Evolutionary conservation across 1,284 basidiomycete genomes (phyloP).

Genomic region (Paramarasmius palmivorus): DNA sequence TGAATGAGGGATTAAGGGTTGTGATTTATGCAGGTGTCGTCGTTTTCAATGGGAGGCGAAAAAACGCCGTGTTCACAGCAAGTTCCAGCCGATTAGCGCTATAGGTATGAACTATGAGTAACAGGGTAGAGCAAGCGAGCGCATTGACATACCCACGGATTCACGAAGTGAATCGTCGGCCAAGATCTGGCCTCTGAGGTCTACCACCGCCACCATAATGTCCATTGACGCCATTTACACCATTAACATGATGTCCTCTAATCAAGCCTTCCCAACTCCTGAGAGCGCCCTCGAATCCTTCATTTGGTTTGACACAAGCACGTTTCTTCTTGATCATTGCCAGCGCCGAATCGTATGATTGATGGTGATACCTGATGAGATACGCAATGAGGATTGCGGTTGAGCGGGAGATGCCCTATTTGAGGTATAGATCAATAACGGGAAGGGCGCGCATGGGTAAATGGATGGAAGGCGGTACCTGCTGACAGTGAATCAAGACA

Average conservation of each 20-base stretch:
- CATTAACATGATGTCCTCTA: no score
- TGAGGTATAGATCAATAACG: conserved; percentile 13
- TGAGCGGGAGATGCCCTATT: conserved; percentile 67
- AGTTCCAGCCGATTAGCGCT: no score
- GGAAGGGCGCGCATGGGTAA: conserved; percentile 7
- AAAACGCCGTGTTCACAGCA: no score
- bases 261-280: conserved; percentile 49
- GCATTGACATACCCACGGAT: not conserved
- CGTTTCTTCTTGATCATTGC: conserved; percentile 58
- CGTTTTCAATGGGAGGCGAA: no score
- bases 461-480: conserved; percentile 40
- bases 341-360: conserved; percentile 66
- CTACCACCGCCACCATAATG: not conserved
- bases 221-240: no score
- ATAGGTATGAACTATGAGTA: no score
- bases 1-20: no score
- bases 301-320: conserved; percentile 70
- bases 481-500: conserved; percentile 68
- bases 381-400: conserved; percentile 69
- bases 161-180: conserved; percentile 32
- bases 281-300: conserved; percentile 55
- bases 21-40: no score
- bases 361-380: conserved; percentile 62
- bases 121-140: not conserved
- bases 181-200: conserved; percentile 21